Base-by-base conservation (phyloP, 1,284 basidiomycete genomes). In the Porogramme epimiltina region DNA sequence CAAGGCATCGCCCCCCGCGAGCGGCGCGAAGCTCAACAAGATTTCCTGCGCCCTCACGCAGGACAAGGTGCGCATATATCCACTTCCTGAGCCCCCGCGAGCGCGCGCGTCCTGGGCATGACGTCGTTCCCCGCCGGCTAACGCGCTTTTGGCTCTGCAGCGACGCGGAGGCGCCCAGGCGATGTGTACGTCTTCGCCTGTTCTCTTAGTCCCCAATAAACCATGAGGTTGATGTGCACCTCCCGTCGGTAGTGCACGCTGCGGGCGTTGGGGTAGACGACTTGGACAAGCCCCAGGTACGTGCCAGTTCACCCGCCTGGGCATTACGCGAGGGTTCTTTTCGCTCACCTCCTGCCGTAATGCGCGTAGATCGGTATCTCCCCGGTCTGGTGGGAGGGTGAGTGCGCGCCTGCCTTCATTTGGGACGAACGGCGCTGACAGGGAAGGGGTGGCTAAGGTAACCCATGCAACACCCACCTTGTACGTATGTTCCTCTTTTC, bases 321-420 rank as follows among this genome's bases (percentile, higher is more conserved):
- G 28, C 39, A 16, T 18, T 42, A 6, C n/a, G 18, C 18, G 28
- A 31, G 28, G n/a, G n/a, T 31, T 31, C 13, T 13, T 31, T 6
- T 6, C 13, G 9, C 26, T 28, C 15, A 24, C 33, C 34, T 46
- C 26, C 6, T 43, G 42, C 25, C n/a, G 25, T 34, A 10, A 34
- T 19, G 11, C 25, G 31, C 59, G 28, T 62, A 90, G 87, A 86
- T 93, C 62, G 91, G 91, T 36, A 90, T 93, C 62, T 88, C 87
- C 31, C 85, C 89, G 2, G 79, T 93, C 47, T 92, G 91, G 90
- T 92, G 90, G 89, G 90, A 91, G 79, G 89, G 89, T 87, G 56
- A 52, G 75, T 69, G 34, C 42, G 13, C 23, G 26, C 39, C 18
- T 23, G 38, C 20, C 19, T 16, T 15, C 15, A 47, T 44, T 10